Base-by-base conservation (phyloP, 2,329 filamentous ascomycete genomes). In the Lithohypha guttulata region DNA sequence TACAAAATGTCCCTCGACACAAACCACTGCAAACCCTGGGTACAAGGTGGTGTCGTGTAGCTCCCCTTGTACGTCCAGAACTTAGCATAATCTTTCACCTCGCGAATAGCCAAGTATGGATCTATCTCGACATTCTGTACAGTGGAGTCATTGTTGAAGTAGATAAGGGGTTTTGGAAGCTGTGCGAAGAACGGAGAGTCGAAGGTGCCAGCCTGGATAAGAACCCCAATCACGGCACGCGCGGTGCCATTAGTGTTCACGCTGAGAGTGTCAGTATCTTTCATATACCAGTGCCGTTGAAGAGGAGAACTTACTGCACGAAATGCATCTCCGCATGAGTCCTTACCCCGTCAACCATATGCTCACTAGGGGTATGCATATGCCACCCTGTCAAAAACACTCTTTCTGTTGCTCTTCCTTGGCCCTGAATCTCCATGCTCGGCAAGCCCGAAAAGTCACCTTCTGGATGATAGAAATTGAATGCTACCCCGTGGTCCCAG, bases 1-100 rank as follows among this genome's bases (percentile, higher is more conserved):
- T 59, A 61, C 51, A 71, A 39, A 21, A 60, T 59, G 20, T 43
- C 31, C 34, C 42, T 44, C 11, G 48, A 40, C 6, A 50, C 6
- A 33, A 73, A 57, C 63, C 73, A 77, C 7, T 56, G 60, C 15
- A 79, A 59, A 18, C 67, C 68, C 55, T 78, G 73, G 11, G 63
- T 62, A 58, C 75, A 79, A 3, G 75, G 75, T 14, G 76, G 75
- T 0, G 74, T 78, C 27, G 75, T 79, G 32, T 79, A 61, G 13
- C 71, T 76, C 14, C 75, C 75, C 9, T 57, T 55, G 60, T 79
- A 79, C 42, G 64, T 62, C 50, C 63, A 66, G 39, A 71, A 56
- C 23, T 50, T 42, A 14, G 42, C 25, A 20, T 47, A 20, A 8
- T 36, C 39, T 21, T 39, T 42, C 10, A 50, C 44, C 29, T 49